Conservation (phyloP, 2,329 filamentous ascomycete species). For the Alternaria novae-zelandiae region DNA sequence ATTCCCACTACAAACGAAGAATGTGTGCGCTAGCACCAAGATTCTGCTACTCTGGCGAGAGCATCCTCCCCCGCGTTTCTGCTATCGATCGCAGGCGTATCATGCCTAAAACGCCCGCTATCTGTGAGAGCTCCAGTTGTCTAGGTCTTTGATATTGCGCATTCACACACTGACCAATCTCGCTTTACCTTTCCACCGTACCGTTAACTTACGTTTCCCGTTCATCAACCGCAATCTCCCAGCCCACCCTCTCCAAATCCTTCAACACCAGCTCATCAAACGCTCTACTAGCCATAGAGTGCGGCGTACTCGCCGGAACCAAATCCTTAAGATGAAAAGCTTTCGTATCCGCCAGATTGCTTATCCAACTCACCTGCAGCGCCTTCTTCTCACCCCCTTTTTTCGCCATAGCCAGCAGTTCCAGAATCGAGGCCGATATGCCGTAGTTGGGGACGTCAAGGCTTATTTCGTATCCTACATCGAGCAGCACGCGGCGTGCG, state of each 20-base stretch:
- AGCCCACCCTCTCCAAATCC: neutral
- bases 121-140: no score
- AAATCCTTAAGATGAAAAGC: neutral
- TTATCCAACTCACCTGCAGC: neutral
- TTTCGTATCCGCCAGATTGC: neutral
- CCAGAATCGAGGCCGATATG: neutral
- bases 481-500: neutral
- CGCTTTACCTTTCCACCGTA: no score
- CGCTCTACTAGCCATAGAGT: neutral
- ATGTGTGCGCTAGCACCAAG: no score
- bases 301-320: neutral
- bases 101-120: no score
- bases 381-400: neutral
- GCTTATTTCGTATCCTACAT: neutral
- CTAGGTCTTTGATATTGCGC: no score
- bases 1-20: no score
- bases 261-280: neutral
- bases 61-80: no score
- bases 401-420: neutral
- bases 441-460: neutral
- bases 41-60: no score
- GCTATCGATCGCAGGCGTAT: no score
- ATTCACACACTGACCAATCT: no score
- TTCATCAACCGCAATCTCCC: neutral
- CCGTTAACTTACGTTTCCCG: rapidly evolving